Evolutionary conservation across 2,329 filamentous ascomycete species (phyloP).

Genomic region (Apiospora marii): DNA sequence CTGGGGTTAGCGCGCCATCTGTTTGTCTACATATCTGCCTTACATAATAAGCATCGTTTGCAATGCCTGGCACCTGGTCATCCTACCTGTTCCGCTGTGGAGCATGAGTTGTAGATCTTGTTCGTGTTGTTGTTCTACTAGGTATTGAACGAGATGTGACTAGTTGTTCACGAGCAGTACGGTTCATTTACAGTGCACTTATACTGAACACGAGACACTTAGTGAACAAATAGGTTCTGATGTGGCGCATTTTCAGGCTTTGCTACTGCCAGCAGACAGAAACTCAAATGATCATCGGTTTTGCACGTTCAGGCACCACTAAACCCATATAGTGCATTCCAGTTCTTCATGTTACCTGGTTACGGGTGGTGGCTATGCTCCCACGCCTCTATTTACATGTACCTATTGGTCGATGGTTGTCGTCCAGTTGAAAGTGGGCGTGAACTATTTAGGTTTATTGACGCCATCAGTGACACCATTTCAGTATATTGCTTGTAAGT

Average conservation of each 20-base stretch:
- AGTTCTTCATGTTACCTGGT: background rate
- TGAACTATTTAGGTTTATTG: background rate
- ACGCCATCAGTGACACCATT: background rate
- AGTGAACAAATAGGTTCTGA: no score
- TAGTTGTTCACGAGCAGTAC: no score
- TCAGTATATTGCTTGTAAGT: background rate
- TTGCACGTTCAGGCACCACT: no score
- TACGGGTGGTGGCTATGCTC: background rate
- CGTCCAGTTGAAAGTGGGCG: background rate
- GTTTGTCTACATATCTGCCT: background rate
- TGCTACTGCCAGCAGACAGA: no score
- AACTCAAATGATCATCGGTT: no score
- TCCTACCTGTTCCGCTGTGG: background rate
- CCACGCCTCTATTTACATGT: background rate
- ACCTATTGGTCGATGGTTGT: background rate
- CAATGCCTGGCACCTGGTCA: background rate
- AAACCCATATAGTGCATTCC: no score
- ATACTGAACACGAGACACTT: no score
- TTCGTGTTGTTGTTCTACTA: background rate
- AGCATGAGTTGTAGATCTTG: background rate
- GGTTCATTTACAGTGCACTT: background rate
- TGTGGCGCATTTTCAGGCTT: no score
- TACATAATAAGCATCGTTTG: background rate
- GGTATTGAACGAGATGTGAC: background rate
- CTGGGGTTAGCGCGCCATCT: background rate